Conservation (phyloP, 2,329 filamentous ascomycete species). For the Thelonectria discophora region DNA sequence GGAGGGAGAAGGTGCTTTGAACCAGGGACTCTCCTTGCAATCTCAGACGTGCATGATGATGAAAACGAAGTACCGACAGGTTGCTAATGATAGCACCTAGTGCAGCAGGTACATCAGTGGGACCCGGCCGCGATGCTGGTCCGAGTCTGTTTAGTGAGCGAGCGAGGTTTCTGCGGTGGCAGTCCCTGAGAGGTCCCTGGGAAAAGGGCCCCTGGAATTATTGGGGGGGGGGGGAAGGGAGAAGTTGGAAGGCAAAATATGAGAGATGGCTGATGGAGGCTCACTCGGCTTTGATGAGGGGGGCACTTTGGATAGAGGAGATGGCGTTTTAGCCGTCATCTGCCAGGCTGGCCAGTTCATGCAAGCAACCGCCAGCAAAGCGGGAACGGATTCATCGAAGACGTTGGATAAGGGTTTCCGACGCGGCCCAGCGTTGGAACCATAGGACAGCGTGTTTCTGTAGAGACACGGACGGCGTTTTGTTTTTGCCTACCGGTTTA, state of each 20-base stretch:
- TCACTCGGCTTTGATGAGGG: constrained; percentile 12
- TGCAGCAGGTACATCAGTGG: constrained; percentile 21
- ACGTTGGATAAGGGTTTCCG: background rate
- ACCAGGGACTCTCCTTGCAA: constrained; percentile 10
- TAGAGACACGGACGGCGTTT: background rate
- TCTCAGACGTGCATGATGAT: constrained; percentile 24
- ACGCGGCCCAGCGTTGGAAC: too few relatives aligned
- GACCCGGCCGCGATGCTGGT: constrained; percentile 13
- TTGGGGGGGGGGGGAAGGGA: background rate
- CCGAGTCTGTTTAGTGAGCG: constrained; percentile 8
- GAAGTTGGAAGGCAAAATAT: constrained; percentile 13
- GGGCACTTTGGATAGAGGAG: constrained; percentile 3
- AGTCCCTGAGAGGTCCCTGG: constrained; percentile 11
- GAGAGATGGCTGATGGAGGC: background rate
- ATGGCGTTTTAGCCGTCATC: background rate
- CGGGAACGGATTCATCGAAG: background rate
- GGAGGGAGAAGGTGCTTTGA: background rate
- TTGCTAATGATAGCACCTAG: constrained; percentile 17
- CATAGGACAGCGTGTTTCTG: background rate
- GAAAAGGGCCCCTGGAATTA: constrained; percentile 4
- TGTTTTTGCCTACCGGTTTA: background rate
- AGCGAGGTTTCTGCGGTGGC: constrained; percentile 14
- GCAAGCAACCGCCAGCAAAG: constrained; percentile 7
- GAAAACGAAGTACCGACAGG: constrained; percentile 21
- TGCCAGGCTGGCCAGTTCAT: constrained; percentile 26